Percentiles rank a stretch among this genome's conserved stretches.
Evolutionary conservation across 306 rosid species (phyloP).

Genomic region (Castanea sativa): DNA sequence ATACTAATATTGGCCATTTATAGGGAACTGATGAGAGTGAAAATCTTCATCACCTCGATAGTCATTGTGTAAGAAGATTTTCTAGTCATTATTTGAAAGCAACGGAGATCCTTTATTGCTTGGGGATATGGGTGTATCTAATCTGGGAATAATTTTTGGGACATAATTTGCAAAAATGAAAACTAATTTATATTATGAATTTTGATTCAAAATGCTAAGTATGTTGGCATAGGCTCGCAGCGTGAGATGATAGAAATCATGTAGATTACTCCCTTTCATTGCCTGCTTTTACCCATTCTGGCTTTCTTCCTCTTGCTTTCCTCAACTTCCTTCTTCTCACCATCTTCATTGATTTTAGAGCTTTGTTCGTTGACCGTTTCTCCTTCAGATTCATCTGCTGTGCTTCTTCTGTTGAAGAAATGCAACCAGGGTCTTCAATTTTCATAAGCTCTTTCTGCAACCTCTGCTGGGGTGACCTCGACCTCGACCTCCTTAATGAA

Average conservation of each 20-base stretch:
- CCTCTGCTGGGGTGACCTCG: conserved; percentile 29
- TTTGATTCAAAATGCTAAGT: neutral
- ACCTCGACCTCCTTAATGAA: conserved; percentile 19
- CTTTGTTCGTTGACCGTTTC: neutral
- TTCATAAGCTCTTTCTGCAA: conserved; percentile 36
- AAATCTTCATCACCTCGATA: too few species aligned
- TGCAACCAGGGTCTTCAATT: conserved; percentile 14
- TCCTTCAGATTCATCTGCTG: conserved; percentile 13
- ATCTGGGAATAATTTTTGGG: too few species aligned
- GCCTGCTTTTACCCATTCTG: neutral
- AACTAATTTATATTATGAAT: neutral
- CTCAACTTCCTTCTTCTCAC: neutral
- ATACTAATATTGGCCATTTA: too few species aligned
- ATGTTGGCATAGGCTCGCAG: too few species aligned
- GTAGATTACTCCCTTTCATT: neutral
- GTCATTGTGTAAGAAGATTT: too few species aligned
- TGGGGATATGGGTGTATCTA: too few species aligned
- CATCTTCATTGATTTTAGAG: neutral
- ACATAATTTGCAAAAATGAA: neutral
- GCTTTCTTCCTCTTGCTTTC: neutral
- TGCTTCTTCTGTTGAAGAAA: conserved; percentile 5
- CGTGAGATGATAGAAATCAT: neutral
- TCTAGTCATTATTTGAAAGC: too few species aligned
- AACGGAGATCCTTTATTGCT: too few species aligned
- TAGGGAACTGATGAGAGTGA: too few species aligned